Base-by-base conservation (phyloP, 2,329 filamentous ascomycete genomes). In the Myriosclerotinia scirpicola region DNA sequence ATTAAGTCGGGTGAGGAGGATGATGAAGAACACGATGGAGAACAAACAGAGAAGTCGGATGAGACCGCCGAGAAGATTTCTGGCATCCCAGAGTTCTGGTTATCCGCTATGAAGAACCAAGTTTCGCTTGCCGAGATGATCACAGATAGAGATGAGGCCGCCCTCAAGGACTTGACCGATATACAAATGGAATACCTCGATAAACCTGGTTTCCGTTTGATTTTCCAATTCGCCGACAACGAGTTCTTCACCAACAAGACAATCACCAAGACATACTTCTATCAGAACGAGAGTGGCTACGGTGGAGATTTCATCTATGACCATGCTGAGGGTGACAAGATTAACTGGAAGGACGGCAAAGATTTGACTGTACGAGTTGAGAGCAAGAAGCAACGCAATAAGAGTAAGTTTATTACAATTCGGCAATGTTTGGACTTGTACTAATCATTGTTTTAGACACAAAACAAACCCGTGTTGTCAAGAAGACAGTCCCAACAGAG, bases 101-200 rank as follows among this genome's bases (percentile, higher is more conserved):
- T 99, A 61, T 97, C 94, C 69, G 94, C 96, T 74, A 98, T 99
- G 94, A 99, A 99, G 87, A 99, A 99, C 84, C 94, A 97, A 79
- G 87, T 95, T 76, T 96, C 93, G 40, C 88, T 99, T 66, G 92
- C 94, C 66, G 96, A 99, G 81, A 97, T 97, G 87, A 97, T 99
- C 79, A 99, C 95, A 75, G 95, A 98, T 76, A 91, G 93, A 72
- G 95, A 99, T 78, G 95, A 99, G 86, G 88, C 87, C 73, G 95
- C 93, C 64, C 89, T 99, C 67, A 96, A 96, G 82, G 85, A 90
- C 77, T 85, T 99, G 67, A 89, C 86, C 72, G 94, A 99, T 78
- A 92, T 99, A 75, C 93, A 94, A 77, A 97, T 99, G 94, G 94
- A 99, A 82, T 99, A 99, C 79, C 91, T 98, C 72, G 94, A 99